phyloP scores from a whole-genome alignment of 176 grass and related monocot species.

The Lolium perenne region DNA sequence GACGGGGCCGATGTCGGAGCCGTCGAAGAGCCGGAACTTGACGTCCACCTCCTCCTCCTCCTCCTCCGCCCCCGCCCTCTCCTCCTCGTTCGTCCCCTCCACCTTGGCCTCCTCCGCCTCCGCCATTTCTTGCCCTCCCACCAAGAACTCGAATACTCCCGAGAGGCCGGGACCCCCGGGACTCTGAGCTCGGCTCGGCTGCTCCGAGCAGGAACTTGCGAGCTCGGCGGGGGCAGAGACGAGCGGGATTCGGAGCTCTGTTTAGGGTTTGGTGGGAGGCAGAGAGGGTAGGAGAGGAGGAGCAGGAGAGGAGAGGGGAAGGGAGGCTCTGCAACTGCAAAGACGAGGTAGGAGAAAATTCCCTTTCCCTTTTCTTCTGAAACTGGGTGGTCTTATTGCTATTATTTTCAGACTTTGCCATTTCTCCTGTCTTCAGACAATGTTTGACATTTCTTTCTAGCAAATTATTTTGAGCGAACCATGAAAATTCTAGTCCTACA shows the following conservation, averaged over 20 bases:
- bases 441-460: no score
- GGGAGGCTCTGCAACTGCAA: constrained; percentile 19
- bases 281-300: constrained; percentile 35
- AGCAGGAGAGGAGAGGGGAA: neutral
- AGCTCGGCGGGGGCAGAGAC: neutral
- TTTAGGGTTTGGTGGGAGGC: constrained; percentile 57
- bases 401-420: neutral
- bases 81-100: constrained; percentile 29
- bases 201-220: neutral
- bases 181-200: neutral
- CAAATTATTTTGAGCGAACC: no score
- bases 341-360: constrained; percentile 31
- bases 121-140: constrained; percentile 48
- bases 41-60: constrained; percentile 67
- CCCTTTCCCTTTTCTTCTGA: neutral
- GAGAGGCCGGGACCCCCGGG: neutral
- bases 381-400: neutral
- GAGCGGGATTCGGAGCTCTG: constrained; percentile 32
- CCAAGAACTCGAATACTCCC: constrained; percentile 22
- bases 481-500: no score
- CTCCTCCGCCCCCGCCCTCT: constrained; percentile 1
- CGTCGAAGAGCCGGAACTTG: constrained; percentile 76
- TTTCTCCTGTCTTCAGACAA: neutral
- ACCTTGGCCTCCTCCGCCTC: constrained; percentile 44
- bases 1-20: constrained; percentile 72